Evolutionary conservation across 768 basidiomycete species (phyloP).

Genomic region (Trametes cinnabarina): DNA sequence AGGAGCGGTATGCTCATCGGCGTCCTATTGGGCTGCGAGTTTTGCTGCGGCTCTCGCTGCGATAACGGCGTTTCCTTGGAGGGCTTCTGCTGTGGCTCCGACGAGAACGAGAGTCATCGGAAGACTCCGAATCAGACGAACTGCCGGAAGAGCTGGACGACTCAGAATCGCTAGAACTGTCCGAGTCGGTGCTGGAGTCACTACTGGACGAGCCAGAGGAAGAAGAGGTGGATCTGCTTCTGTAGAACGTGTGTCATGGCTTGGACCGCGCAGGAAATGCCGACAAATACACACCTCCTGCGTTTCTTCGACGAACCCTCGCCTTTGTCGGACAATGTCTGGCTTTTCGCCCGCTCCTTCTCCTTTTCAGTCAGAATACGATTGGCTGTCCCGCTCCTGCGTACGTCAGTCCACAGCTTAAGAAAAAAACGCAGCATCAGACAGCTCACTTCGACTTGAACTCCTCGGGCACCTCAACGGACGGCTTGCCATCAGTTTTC

Average conservation of each 20-base stretch:
- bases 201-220: constrained; percentile 9
- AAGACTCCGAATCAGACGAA: constrained; percentile 42
- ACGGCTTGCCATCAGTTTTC: constrained; percentile 68
- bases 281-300: constrained; percentile 31
- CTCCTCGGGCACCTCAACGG: constrained; percentile 86
- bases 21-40: constrained; percentile 17
- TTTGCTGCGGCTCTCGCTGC: constrained; percentile 20
- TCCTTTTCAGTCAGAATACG: constrained; percentile 82
- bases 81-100: constrained; percentile 19
- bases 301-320: constrained; percentile 26
- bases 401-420: background rate
- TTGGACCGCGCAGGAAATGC: background rate
- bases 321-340: constrained; percentile 23
- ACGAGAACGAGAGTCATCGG: constrained; percentile 37
- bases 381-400: constrained; percentile 77
- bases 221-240: constrained; percentile 15
- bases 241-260: background rate
- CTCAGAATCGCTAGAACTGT: constrained; percentile 26
- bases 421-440: background rate
- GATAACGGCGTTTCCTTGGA: constrained; percentile 18
- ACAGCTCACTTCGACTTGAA: constrained; percentile 81
- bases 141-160: constrained; percentile 28
- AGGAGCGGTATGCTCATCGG: background rate
- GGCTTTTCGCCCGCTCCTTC: constrained; percentile 56
- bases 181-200: constrained; percentile 23